phyloP scores from a whole-genome alignment of 352 stramenopile species.

The Pythium rhizo-oryzae region DNA sequence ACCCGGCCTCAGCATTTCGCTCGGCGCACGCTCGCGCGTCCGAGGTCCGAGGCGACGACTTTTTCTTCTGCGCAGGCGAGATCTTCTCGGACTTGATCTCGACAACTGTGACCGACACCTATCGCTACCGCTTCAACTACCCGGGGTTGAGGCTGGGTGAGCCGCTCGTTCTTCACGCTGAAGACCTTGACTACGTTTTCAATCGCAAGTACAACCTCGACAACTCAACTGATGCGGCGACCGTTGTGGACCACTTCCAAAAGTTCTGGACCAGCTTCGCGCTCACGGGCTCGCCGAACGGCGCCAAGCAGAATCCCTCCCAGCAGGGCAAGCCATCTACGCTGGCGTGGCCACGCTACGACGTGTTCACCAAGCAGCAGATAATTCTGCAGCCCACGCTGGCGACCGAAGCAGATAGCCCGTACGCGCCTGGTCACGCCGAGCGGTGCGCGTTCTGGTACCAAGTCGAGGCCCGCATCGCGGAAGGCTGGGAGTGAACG shows the following conservation, averaged over 20 bases:
- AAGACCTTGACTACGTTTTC: conserved; percentile 21
- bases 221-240: background rate
- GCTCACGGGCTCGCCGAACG: conserved; percentile 12
- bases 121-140: conserved; percentile 27
- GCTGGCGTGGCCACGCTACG: conserved; percentile 9
- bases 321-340: background rate
- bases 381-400: conserved; percentile 19
- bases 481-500: background rate
- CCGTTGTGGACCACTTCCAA: conserved; percentile 15
- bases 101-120: background rate
- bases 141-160: background rate
- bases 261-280: conserved; percentile 26
- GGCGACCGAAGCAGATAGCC: background rate
- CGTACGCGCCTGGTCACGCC: conserved; percentile 4
- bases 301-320: background rate
- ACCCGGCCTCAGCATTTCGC: conserved; percentile 1
- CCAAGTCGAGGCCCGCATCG: conserved; percentile 12
- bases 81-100: conserved; percentile 1
- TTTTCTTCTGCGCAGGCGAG: conserved; percentile 19
- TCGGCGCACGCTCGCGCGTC: background rate
- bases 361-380: conserved; percentile 16
- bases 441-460: conserved; percentile 26
- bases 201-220: background rate
- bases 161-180: conserved; percentile 13
- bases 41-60: conserved; percentile 8